Base-by-base conservation (phyloP, 257 asterid species). In the Solanum sejunctum region DNA sequence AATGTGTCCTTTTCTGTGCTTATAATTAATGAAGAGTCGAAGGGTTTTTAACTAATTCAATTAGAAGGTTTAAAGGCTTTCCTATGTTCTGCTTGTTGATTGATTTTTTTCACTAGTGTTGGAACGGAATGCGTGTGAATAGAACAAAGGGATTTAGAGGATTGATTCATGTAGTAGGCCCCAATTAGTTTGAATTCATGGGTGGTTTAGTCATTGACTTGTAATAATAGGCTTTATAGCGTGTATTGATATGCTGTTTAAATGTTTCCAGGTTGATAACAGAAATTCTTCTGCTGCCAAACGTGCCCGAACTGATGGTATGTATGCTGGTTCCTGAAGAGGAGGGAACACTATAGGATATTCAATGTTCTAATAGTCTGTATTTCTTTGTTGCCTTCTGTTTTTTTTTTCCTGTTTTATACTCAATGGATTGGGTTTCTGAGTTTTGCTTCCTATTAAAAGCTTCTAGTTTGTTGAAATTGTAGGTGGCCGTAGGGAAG, bases 401-500 rank as follows among this genome's bases (percentile, higher is more conserved):
- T 11, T 45, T 39, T 58, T 72, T 72, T 45, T 39, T 66, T 66
- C 11, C 21, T 12, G 23, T 77, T 66, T 69, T 66, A 54, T 79
- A 41, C 16, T 23, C 36, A 54, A 64, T 80, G 47, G 45, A 21
- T 28, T 84, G 70, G 79, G 64, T 52, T 80, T 89, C 73, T 58
- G 49, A 17, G 16, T n/a, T 78, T 78, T 78, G 43, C 64, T 28
- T 43, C 83, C 64, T 52, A 28, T 28, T 78, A 23, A 52, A 51
- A 78, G 64, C 17, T 78, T 78, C 64, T 78, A 78, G 45, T 39
- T 81, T 87, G 45, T 80, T 85, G 61, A 83, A 23, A 77, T 72
- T 89, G 81, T 84, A 95, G 98, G 98, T 86, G 96, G 95, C 45
- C 97, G 98, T 47, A 92, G 98, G 88, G 98, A 95, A 91, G 98